phyloP scores from a whole-genome alignment of 495 filamentous ascomycete genomes.

The Trypethelium eluteriae region DNA sequence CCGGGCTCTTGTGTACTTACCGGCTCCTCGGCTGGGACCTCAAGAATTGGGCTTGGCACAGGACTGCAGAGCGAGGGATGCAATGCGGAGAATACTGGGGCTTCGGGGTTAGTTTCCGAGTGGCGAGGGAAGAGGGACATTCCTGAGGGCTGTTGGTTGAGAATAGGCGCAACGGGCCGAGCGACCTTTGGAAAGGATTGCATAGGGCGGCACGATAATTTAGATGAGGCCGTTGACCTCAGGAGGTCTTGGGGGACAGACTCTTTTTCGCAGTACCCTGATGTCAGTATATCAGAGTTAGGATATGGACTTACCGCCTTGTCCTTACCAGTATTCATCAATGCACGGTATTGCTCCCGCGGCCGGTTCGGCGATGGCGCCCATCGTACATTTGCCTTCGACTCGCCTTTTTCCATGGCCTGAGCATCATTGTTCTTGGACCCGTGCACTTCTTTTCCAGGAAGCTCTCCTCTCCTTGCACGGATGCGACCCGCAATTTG shows the following conservation, averaged over 20 bases:
- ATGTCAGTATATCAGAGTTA: neutral
- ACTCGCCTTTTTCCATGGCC: neutral
- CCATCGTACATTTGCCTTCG: neutral
- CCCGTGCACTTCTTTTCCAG: neutral
- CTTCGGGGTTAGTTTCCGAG: too few relatives aligned
- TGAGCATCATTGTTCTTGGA: neutral
- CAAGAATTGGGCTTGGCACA: too few relatives aligned
- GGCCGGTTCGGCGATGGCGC: neutral
- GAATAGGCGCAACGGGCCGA: neutral
- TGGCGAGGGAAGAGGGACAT: neutral
- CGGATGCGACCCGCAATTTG: neutral
- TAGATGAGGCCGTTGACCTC: neutral
- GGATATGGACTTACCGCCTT: neutral
- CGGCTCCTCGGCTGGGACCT: too few relatives aligned
- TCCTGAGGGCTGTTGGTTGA: neutral
- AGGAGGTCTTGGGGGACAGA: neutral
- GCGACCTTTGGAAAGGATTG: neutral
- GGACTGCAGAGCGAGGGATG: too few relatives aligned
- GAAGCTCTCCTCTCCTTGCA: neutral
- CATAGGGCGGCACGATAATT: neutral
- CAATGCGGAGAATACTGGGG: too few relatives aligned
- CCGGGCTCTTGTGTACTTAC: neutral
- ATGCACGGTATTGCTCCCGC: neutral
- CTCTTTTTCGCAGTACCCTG: neutral
- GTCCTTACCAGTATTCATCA: neutral